A percentile compares a stretch with the other conserved stretches of the same genome.
Evolutionary conservation across 1,139 yeast species (phyloP).

Genomic region (Taphrina populina): DNA sequence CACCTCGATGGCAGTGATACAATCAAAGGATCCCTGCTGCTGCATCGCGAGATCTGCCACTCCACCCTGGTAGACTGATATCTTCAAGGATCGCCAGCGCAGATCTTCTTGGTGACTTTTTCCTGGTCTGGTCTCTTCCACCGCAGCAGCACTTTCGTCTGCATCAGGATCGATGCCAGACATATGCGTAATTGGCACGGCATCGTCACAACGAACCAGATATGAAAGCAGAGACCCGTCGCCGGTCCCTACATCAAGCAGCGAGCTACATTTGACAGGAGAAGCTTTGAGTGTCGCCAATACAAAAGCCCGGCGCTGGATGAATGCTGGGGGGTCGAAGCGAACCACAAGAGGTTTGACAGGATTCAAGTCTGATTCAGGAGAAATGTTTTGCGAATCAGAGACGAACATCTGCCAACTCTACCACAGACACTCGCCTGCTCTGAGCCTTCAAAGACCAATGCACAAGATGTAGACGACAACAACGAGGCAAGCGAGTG

Average conservation of each 20-base stretch:
- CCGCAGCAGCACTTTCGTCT: neutral
- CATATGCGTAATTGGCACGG: slow-evolving; percentile 24
- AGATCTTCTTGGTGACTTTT: slow-evolving; percentile 5
- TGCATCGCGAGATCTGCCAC: slow-evolving; percentile 8
- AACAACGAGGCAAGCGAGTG: no score
- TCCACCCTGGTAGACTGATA: slow-evolving; percentile 13
- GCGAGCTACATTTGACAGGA: slow-evolving; percentile 1
- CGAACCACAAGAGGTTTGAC: slow-evolving; percentile 10
- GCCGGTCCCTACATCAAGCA: slow-evolving; percentile 33
- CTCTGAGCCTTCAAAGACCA: no score
- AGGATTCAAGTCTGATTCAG: no score
- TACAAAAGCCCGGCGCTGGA: slow-evolving; percentile 13
- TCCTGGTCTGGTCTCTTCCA: neutral
- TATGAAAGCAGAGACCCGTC: slow-evolving; percentile 26
- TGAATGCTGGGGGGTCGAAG: slow-evolving; percentile 30
- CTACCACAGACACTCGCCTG: no score
- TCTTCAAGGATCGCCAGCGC: slow-evolving; percentile 26
- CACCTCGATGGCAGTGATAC: slow-evolving; percentile 33
- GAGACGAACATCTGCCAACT: no score
- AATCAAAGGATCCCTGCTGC: slow-evolving; percentile 6
- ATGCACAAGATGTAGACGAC: no score
- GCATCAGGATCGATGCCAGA: slow-evolving; percentile 29
- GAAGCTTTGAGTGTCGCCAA: neutral
- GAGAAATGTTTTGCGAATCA: no score
- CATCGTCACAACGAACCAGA: slow-evolving; percentile 25